These are phyloP conservation scores for Suillus ampliporus DNA, from an alignment of 768 basidiomycete genomes.

Conservation along the genomic window DNA sequence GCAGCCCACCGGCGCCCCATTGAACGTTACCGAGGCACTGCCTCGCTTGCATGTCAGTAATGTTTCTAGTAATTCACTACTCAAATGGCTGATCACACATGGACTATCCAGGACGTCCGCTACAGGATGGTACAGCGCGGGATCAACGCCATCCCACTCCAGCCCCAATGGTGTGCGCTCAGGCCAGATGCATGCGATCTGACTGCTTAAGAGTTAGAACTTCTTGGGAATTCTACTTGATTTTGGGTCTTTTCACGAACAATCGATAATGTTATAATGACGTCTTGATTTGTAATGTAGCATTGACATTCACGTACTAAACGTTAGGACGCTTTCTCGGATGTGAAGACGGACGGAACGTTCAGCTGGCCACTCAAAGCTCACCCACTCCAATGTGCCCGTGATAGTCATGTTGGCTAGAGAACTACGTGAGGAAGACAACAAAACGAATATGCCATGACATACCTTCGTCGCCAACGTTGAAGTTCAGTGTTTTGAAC, in stretches of 20 bases:
- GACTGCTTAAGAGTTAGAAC: conserved; percentile 19
- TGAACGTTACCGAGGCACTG: conserved; percentile 46
- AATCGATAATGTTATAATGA: not conserved
- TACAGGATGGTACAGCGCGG: conserved; percentile 57
- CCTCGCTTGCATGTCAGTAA: conserved; percentile 51
- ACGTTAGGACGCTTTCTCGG: conserved; percentile 81
- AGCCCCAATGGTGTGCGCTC: conserved; percentile 63
- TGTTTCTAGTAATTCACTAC: not conserved
- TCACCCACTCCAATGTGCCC: conserved; percentile 72
- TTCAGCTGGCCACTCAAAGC: conserved; percentile 85
- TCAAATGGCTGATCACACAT: not conserved
- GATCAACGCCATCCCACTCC: conserved; percentile 52
- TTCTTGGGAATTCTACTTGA: not conserved
- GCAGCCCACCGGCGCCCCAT: conserved; percentile 40
- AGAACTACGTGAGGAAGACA: not conserved
- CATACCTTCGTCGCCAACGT: conserved; percentile 83
- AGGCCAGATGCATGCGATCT: conserved; percentile 53
- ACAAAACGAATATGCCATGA: conserved; percentile 1
- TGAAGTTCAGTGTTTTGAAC: conserved; percentile 87
- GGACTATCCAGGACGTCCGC: conserved; percentile 41
- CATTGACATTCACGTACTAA: conserved; percentile 62
- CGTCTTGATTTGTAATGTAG: not conserved
- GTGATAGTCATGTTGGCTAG: conserved; percentile 62
- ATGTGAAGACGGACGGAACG: conserved; percentile 86
- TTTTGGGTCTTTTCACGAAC: conserved; percentile 5